Base-by-base conservation (phyloP, 2,329 filamentous ascomycete species). In the Exophiala dermatitidis region DNA sequence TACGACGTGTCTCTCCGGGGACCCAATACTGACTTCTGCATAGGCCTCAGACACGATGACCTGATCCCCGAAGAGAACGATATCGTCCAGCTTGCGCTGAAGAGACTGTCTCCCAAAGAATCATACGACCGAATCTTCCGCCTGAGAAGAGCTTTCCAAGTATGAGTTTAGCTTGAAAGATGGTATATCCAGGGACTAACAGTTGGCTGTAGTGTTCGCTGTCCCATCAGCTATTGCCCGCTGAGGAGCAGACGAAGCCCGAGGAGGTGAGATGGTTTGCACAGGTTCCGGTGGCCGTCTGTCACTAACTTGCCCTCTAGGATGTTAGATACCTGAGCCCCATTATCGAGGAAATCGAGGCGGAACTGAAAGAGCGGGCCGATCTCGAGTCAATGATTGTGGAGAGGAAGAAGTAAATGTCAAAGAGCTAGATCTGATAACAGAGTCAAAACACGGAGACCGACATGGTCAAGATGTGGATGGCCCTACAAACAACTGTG, bases 51-150 rank as follows among this genome's bases (percentile, higher is more conserved):
- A 74, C 84, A 85, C 79, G 93, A 98, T 74, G 93, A 98, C 72
- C 76, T 98, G 71, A 87, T 96, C 71, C 83, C 87, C 70, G 93
- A 98, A 75, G 93, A 98, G 77, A 86, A 81, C 78, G 87, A 93
- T 66, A 75, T 79, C 54, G 89, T 95, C 67, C 85, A 93, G 73
- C 81, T 85, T 65, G 93, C 93, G 60, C 81, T 98, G 68, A 87
- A 88, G 81, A 89, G 93, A 71, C 86, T 98, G 59, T 82, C 87
- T 54, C 81, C 88, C 67, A 88, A 94, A 79, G 88, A 93, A 71
- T 81, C 85, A 67, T 97, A 97, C 77, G 93, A 98, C 78, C 91
- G 93, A 72, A 83, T 97, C 71, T 98, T 90, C 85, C 90, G 93
- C 69, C 83, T 98, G 74, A 88, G 93, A 77, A 85, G 93, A 75